These are phyloP conservation scores for Mycena olivaceomarginata DNA, from an alignment of 768 basidiomycete genomes.

Conservation along the genomic window DNA sequence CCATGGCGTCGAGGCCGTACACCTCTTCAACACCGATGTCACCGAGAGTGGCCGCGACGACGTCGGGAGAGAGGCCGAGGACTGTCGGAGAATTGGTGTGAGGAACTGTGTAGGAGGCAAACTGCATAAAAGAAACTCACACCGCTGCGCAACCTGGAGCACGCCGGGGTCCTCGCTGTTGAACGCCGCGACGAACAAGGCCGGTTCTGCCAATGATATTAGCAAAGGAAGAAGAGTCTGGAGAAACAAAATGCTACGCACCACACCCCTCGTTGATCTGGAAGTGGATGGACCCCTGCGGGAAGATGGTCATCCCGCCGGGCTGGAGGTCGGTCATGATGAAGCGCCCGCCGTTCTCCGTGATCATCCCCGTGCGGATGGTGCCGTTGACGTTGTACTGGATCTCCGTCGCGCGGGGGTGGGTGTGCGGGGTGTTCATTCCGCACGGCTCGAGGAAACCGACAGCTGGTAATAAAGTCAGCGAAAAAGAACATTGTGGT, in stretches of 20 bases:
- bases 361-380: slow-evolving; percentile 45
- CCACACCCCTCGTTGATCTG: slow-evolving; percentile 44
- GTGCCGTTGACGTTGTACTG: slow-evolving; percentile 45
- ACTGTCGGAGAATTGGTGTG: slow-evolving; percentile 29
- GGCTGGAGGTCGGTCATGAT: slow-evolving; percentile 41
- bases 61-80: slow-evolving; percentile 41
- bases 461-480: slow-evolving; percentile 15
- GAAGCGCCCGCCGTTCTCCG: slow-evolving; percentile 45
- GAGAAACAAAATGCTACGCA: slow-evolving; percentile 40
- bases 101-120: background rate
- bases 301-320: slow-evolving; percentile 39
- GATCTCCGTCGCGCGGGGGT: slow-evolving; percentile 47
- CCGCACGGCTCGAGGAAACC: slow-evolving; percentile 40
- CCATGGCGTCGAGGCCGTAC: slow-evolving; percentile 24
- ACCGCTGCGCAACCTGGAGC: slow-evolving; percentile 41
- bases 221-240: too few relatives aligned
- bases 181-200: slow-evolving; percentile 41
- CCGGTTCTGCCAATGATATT: slow-evolving; percentile 34
- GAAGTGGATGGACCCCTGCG: slow-evolving; percentile 45
- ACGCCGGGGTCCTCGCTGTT: background rate
- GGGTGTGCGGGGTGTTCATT: slow-evolving; percentile 44
- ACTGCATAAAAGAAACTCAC: slow-evolving; percentile 11
- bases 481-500: background rate
- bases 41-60: slow-evolving; percentile 37
- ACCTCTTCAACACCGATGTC: slow-evolving; percentile 39